Evolutionary conservation across 257 asterid species (phyloP).

Genomic region (Gentiana straminea): DNA sequence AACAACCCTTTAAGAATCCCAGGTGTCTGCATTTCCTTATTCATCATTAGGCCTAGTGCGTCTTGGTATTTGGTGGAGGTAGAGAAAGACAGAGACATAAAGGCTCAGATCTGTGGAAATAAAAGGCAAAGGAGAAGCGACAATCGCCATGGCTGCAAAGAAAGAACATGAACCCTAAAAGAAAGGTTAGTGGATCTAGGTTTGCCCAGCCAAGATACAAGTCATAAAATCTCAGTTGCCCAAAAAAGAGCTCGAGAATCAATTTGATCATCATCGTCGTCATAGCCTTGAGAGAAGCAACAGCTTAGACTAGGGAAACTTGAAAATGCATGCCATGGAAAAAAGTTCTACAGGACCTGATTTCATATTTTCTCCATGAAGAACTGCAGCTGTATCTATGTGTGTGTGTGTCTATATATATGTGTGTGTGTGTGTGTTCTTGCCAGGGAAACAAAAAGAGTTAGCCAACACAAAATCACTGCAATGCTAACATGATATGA

Average conservation of each 20-base stretch:
- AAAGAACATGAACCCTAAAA: not conserved
- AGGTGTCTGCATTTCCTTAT: constrained; percentile 13
- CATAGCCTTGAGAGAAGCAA: no score
- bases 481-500: no score
- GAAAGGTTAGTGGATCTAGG: not conserved
- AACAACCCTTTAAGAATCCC: constrained; percentile 37
- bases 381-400: constrained; percentile 2
- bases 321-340: no score
- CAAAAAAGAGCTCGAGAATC: constrained; percentile 2
- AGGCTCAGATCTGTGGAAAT: constrained; percentile 8
- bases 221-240: constrained; percentile 5
- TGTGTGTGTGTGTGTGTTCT: not conserved
- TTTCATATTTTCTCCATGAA: no score
- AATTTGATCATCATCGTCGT: no score
- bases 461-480: no score
- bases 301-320: no score
- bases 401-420: not conserved
- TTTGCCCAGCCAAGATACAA: constrained; percentile 23
- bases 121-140: constrained; percentile 3
- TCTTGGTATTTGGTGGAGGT: no score
- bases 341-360: no score
- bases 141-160: constrained; percentile 15
- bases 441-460: not conserved
- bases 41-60: not conserved
- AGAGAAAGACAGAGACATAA: not conserved